Base-by-base conservation (phyloP, 257 asterid species). In the Marsdenia floribunda region DNA sequence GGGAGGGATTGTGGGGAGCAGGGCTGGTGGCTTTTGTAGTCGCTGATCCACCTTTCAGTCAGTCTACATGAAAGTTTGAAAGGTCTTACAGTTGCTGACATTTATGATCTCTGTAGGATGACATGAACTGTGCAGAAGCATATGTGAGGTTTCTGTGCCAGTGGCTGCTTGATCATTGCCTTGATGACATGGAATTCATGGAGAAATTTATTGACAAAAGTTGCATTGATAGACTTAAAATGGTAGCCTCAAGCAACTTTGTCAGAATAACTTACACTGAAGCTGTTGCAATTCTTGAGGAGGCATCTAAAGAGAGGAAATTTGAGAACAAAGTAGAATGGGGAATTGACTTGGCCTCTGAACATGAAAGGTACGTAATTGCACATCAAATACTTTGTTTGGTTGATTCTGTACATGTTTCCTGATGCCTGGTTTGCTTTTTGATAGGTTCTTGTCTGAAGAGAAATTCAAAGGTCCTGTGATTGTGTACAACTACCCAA, bases 61-160 rank as follows among this genome's bases (percentile, higher is more conserved):
- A 61, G 15, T 61, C 21, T 29, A 13, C 68, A n/a, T 35, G 35
- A 8, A 10, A 38, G 10, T 8, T 37, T 11, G n/a, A 2, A 1
- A 11, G n/a, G 13, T n/a, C 50, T 40, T 15, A 40, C 46, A 40
- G 42, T 49, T 69, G n/a, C 76, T 77, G 77, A 53, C 16, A 7
- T 18, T 44, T 11, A 13, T 55, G 24, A 50, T 38, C 61, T 82
- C 55, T 89, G 81, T 80, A 95, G 98, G 96, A 95, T 81, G 99
- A 87, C 73, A 95, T 95, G 99, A 90, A 95, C 85, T 95, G 99
- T 75, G 99, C 99, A 40, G 99, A 95, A 86, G 98, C 96, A 24
- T 95, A 95, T 69, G 99, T 95, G 74, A 85, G 79, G 74, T 95
- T 86, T 76, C 91, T 92, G 37, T 92, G 98, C 77, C 94, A 85